Base-by-base conservation (phyloP, 164 flowering plant species). In the Liriodendron chinense region DNA sequence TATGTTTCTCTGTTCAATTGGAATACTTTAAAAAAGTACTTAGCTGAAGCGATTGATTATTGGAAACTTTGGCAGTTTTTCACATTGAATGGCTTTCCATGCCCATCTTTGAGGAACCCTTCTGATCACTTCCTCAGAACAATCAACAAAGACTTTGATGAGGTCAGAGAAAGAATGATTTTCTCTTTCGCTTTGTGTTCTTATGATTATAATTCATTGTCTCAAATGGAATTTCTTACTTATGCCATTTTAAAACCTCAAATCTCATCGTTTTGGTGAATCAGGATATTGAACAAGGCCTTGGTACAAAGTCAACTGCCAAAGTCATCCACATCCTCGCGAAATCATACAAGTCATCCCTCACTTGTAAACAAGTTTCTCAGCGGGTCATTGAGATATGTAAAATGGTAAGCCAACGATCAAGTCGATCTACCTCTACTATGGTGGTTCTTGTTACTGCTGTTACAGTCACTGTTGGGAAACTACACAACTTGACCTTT, bases 121-220 rank as follows among this genome's bases (percentile, higher is more conserved):
- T 87, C 96, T 0, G 98, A 92, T 85, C 96, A 94, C 75, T 92
- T 65, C 77, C 93, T 94, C 5, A 83, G 80, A 79, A 87, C 87
- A 9, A 87, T 93, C 72, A 93, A 92, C 85, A 87, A 76, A 28
- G 96, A 94, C 73, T 94, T 92, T 70, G 89, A 90, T 69, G 74
- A 79, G 84, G 98, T 89, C 77, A 75, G 69, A 20, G 47, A 8
- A 22, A 74, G 9, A 21, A 12, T 50, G n/a, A 18, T 3, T 48
- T 2, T 7, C 43, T 21, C 16, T 13, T 14, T 22, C 2, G 9
- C n/a, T n/a, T n/a, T n/a, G n/a, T n/a, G n/a, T n/a, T n/a, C n/a
- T n/a, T n/a, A n/a, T 28, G 1, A 28, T 28, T 28, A 28, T 28
- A 28, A 28, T 28, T 28, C 1, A 1, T 28, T 28, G 34, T 28